Evolutionary conservation across 192 early-diverging fungal species (phyloP), one percentile per base, ranked within the genome.

Genomic region (Dissophora ornata): DNA sequence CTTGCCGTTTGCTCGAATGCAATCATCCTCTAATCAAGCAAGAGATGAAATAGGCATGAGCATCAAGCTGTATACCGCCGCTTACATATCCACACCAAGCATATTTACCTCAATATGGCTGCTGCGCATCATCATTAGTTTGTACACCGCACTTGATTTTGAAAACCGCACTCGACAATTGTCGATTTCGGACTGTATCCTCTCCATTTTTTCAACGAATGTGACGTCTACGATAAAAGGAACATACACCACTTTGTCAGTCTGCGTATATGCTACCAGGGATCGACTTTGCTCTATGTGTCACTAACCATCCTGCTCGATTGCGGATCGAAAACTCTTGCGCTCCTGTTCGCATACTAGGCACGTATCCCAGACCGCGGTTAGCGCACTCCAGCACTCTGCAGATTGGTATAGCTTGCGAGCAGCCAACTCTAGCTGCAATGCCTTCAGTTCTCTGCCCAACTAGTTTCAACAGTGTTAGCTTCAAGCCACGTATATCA

Each of bases 1-100:
- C 85, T 90, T 2, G 93, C 93, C 0, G 85, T 81, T 45, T 82
- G 84, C 69, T 95, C 93, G 69, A 95, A 95, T 8, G 91, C 85
- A 25, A 85, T 82, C 87, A 95, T 94, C 69, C 80, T 81, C 83
- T 88, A 24, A 56, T 19, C 7, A 26, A 16, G 4, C 5, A n/a
- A 57, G 24, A 44, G 21, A 25, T 28, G 38, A 2, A 1, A 29
- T 28, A n/a, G n/a, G n/a, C n/a, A n/a, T n/a, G n/a, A 34, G 36
- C 36, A 11, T 5, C 19, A 24, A 56, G n/a, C n/a, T n/a, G n/a
- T n/a, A n/a, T n/a, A n/a, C n/a, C n/a, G n/a, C n/a, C n/a, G n/a
- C n/a, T n/a, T n/a, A n/a, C n/a, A n/a, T n/a, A n/a, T n/a, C n/a
- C n/a, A n/a, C n/a, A n/a, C n/a, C n/a, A n/a, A n/a, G n/a, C n/a